Evolutionary conservation across 1,284 basidiomycete species (phyloP), one percentile per base, ranked within the genome.

Genomic region (Phlebopus sp.): DNA sequence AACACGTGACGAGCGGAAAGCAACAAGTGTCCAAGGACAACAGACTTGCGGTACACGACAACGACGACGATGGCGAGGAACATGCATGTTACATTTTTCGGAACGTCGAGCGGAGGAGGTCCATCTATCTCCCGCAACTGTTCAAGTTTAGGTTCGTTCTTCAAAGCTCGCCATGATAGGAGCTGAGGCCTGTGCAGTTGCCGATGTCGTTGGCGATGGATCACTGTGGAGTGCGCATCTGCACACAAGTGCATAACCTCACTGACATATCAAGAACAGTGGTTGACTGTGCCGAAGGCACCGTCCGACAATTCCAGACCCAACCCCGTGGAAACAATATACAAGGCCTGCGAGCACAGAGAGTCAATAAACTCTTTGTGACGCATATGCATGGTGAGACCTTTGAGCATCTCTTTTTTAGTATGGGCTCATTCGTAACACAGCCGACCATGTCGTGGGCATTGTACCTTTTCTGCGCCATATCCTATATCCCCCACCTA

Each of bases 241-340:
- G 38, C 36, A 14, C 17, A 21, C 40, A 15, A 30, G 13, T 29
- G 14, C 44, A 29, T 47, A 49, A 43, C 34, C 47, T 53, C 38
- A 55, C 52, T 51, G 21, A 56, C 49, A 18, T 38, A 50, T 32
- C 21, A 6, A 9, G 29, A 42, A 14, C 49, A 92, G 90, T 95
- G 77, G 81, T 95, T 42, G 92, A 95, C 60, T 88, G 86, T 56
- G 90, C 89, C 11, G 92, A 95, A 67, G 92, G 90, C 8, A 94
- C 92, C 2, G 74, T 81, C 15, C 76, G 78, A 40, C 83, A 88
- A 55, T 77, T 90, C 69, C 60, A 71, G 55, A 58, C 74, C 53
- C 69, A 77, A 62, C 63, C 71, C 31, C 59, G 66, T 3, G 56
- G 55, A 14, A 53, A 57, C 14, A 63, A 63, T 14, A 47, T 55